A percentile compares a stretch with the other conserved stretches of the same genome.
phyloP scores from a whole-genome alignment of 495 filamentous ascomycete genomes.

The Geoglossum glabrum region DNA sequence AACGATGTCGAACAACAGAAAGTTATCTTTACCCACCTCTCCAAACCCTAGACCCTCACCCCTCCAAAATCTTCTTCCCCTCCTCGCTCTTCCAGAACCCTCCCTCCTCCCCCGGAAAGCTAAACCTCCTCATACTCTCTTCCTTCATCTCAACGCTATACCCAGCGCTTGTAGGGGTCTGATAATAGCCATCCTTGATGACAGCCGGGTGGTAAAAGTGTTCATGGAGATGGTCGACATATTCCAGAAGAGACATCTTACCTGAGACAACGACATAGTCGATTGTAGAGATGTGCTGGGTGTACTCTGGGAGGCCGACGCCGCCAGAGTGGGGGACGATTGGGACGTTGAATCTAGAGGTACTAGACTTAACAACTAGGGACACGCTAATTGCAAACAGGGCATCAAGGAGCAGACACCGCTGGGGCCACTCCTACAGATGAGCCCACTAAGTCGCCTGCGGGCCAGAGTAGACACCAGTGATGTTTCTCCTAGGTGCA shows the following conservation, averaged over 20 bases:
- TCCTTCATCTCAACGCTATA: conserved; percentile 89
- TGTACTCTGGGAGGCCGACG: conserved; percentile 84
- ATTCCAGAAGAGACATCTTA: conserved; percentile 66
- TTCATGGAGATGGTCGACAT: conserved; percentile 85
- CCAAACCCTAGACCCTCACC: conserved; percentile 16
- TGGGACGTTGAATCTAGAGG: conserved; percentile 35
- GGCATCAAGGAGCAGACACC: no score
- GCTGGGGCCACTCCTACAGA: no score
- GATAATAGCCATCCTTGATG: conserved; percentile 73
- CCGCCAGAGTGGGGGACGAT: conserved; percentile 81
- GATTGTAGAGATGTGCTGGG: conserved; percentile 81
- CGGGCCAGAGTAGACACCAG: no score
- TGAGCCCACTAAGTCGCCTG: no score
- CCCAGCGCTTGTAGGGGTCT: conserved; percentile 60
- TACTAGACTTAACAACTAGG: background rate
- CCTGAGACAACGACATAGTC: conserved; percentile 82
- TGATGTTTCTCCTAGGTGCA: no score
- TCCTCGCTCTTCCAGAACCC: conserved; percentile 50
- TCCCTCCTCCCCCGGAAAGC: conserved; percentile 54
- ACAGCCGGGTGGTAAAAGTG: conserved; percentile 69
- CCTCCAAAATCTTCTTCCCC: conserved; percentile 19
- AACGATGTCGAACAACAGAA: no score
- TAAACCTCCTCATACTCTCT: conserved; percentile 61
- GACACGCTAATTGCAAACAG: background rate
- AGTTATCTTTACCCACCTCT: background rate